phyloP scores from a whole-genome alignment of 2,329 filamentous ascomycete genomes.

The Fonsecaea multimorphosa region DNA sequence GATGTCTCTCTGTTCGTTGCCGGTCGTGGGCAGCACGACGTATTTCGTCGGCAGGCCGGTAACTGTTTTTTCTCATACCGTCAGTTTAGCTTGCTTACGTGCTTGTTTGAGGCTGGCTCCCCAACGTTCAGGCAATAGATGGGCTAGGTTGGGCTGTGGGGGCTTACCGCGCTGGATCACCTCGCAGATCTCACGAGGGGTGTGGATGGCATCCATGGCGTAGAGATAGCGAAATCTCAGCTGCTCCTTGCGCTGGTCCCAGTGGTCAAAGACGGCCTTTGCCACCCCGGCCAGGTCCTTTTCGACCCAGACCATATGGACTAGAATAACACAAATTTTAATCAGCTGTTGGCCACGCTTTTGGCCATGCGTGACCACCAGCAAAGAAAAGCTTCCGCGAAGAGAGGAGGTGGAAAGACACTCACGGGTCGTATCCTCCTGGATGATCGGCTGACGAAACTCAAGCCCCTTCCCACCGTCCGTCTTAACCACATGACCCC shows the following conservation, averaged over 20 bases:
- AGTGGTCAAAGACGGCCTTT: slow-evolving; percentile 37
- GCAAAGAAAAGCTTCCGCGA: neutral
- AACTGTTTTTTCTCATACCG: slow-evolving; percentile 21
- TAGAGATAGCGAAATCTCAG: slow-evolving; percentile 29
- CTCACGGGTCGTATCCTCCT: slow-evolving; percentile 28
- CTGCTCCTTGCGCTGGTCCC: slow-evolving; percentile 33
- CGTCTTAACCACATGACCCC: slow-evolving; percentile 24
- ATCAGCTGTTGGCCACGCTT: neutral
- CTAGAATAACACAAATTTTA: slow-evolving; percentile 10
- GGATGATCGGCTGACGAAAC: slow-evolving; percentile 31
- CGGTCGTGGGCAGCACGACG: slow-evolving; percentile 35
- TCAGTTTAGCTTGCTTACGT: neutral
- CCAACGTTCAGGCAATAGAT: neutral
- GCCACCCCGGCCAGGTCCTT: slow-evolving; percentile 32
- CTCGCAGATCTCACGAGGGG: slow-evolving; percentile 22
- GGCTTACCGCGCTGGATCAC: slow-evolving; percentile 24
- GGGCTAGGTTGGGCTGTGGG: neutral
- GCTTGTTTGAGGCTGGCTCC: no score
- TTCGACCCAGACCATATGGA: slow-evolving; percentile 36
- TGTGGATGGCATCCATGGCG: slow-evolving; percentile 29
- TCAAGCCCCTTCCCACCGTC: slow-evolving; percentile 27
- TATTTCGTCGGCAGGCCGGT: slow-evolving; percentile 35
- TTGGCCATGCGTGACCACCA: neutral
- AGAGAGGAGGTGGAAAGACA: neutral
- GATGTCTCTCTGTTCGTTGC: slow-evolving; percentile 38